Conservation (phyloP, 1,139 yeast species). For the Sugiyamaella pinicola region DNA sequence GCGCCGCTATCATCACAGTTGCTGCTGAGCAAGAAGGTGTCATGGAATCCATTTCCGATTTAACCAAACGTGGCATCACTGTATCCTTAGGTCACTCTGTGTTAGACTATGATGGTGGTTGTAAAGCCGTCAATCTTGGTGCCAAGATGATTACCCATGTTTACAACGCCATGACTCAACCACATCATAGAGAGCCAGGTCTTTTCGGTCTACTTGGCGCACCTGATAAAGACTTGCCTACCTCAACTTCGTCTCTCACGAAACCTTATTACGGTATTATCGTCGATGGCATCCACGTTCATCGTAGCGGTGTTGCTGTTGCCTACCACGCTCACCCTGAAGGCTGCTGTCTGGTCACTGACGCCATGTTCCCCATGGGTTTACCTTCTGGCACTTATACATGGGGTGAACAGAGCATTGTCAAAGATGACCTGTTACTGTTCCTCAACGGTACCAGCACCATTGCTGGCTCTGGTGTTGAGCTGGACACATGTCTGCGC, state of each 20-base stretch:
- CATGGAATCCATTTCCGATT: conserved; percentile 51
- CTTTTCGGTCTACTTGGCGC: conserved; percentile 56
- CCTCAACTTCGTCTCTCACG: conserved; percentile 15
- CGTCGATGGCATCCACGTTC: conserved; percentile 66
- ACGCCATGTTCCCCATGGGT: conserved; percentile 56
- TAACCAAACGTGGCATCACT: conserved; percentile 45
- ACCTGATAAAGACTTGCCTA: conserved; percentile 26
- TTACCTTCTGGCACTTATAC: conserved; percentile 49
- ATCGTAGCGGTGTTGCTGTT: conserved; percentile 56
- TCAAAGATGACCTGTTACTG: conserved; percentile 53
- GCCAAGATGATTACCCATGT: conserved; percentile 65
- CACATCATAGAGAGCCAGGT: conserved; percentile 64
- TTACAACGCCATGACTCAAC: conserved; percentile 70
- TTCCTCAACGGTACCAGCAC: conserved; percentile 59
- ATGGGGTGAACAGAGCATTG: conserved; percentile 47
- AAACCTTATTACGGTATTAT: conserved; percentile 61
- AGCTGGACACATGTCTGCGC: conserved; percentile 56
- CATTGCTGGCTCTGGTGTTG: conserved; percentile 65
- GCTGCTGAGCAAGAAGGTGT: conserved; percentile 66
- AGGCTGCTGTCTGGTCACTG: conserved; percentile 61
- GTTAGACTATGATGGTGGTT: conserved; percentile 53
- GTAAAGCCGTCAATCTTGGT: conserved; percentile 55
- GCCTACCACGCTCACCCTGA: conserved; percentile 59
- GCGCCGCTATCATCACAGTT: conserved; percentile 58
- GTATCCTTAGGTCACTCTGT: conserved; percentile 63